These are phyloP conservation scores for Cinnamomum chago DNA, from an alignment of 164 flowering plant species.

Conservation along the genomic window DNA sequence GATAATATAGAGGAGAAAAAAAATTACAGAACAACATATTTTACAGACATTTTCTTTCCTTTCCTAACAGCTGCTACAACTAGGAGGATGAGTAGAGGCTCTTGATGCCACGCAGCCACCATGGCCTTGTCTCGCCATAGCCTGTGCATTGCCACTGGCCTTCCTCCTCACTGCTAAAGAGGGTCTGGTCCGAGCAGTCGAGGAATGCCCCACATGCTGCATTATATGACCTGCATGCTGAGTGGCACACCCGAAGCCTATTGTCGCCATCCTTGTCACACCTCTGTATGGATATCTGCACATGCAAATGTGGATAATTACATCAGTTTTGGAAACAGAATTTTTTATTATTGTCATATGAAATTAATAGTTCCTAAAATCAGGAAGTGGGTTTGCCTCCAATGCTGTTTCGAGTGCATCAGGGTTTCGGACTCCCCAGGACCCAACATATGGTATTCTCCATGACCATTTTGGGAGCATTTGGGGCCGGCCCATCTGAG, in stretches of 20 bases:
- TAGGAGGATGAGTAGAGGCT: constrained; percentile 24
- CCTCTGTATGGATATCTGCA: constrained; percentile 94
- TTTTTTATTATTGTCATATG: too few species aligned
- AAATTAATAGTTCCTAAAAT: too few species aligned
- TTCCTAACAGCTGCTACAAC: constrained; percentile 10
- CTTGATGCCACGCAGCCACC: constrained; percentile 55
- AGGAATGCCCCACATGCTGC: constrained; percentile 91
- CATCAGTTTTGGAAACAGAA: too few species aligned
- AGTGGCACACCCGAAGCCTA: constrained; percentile 90
- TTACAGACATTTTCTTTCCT: constrained; percentile 37
- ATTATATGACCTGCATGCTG: constrained; percentile 90
- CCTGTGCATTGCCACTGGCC: constrained; percentile 89
- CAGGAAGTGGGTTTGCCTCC: too few species aligned
- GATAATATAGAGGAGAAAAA: neutral
- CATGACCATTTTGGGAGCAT: too few species aligned
- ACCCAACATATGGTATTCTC: too few species aligned
- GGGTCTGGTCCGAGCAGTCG: constrained; percentile 94
- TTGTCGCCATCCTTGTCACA: constrained; percentile 93
- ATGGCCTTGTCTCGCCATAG: constrained; percentile 46
- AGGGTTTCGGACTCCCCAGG: too few species aligned
- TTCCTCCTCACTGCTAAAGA: constrained; percentile 78
- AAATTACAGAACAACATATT: constrained; percentile 30
- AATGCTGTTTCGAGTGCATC: too few species aligned
- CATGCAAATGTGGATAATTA: neutral
- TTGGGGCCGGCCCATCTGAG: too few species aligned